Evolutionary conservation across 75 land plant species (phyloP).

Genomic region (Ceratopteris richardii): DNA sequence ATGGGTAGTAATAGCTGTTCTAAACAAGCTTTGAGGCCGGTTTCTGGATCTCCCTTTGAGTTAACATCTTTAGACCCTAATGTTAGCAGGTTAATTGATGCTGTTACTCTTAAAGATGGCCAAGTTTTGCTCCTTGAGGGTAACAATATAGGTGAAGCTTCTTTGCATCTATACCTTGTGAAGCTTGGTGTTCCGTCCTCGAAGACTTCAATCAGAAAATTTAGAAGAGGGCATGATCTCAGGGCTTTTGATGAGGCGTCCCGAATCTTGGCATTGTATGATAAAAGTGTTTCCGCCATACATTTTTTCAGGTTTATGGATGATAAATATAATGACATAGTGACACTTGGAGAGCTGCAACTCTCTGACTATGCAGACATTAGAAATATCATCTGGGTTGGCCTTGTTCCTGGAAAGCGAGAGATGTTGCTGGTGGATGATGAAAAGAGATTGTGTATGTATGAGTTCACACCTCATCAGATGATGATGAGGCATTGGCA

Average conservation of each 20-base stretch:
- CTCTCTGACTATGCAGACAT: slow-evolving; percentile 8
- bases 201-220: neutral
- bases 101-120: neutral
- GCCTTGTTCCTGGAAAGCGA: slow-evolving; percentile 20
- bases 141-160: slow-evolving; percentile 4
- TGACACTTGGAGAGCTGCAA: too few species aligned
- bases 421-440: slow-evolving; percentile 27
- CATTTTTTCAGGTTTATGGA: slow-evolving; percentile 10
- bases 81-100: slow-evolving; percentile 17
- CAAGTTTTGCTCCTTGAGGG: too few species aligned
- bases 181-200: neutral
- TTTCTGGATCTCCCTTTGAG: too few species aligned
- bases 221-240: slow-evolving; percentile 14
- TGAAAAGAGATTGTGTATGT: slow-evolving; percentile 9
- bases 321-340: slow-evolving; percentile 16
- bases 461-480: slow-evolving; percentile 16
- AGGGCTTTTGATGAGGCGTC: slow-evolving; percentile 22
- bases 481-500: slow-evolving; percentile 20
- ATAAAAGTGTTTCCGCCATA: neutral
- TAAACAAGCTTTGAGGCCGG: too few species aligned
- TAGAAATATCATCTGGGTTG: slow-evolving; percentile 17
- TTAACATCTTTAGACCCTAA: neutral
- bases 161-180: slow-evolving; percentile 7
- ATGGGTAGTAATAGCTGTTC: too few species aligned
- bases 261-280: slow-evolving; percentile 15